Percentiles rank a stretch among this genome's conserved stretches.
Evolutionary conservation across 1,284 basidiomycete genomes (phyloP).

Genomic region (Limonomyces culmigenus): DNA sequence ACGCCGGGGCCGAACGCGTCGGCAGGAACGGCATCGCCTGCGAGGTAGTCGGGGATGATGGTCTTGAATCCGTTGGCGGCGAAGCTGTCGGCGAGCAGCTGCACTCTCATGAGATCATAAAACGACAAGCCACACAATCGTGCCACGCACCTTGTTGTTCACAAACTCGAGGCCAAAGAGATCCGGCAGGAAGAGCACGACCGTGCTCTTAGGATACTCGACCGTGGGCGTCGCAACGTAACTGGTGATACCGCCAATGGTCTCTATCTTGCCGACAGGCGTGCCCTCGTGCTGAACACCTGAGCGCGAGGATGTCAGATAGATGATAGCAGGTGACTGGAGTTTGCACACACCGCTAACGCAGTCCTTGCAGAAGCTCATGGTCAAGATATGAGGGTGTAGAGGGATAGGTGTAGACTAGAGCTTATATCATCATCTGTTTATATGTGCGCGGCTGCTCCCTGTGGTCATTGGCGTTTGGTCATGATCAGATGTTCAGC

Average conservation of each 20-base stretch:
- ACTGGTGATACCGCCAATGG: conserved; percentile 27
- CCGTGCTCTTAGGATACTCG: conserved; percentile 38
- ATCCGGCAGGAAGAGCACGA: conserved; percentile 40
- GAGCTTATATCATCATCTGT: too few species aligned
- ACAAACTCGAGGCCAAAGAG: conserved; percentile 43
- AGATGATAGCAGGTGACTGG: background rate
- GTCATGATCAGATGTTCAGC: too few species aligned
- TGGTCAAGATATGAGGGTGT: too few species aligned
- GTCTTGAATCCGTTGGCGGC: conserved; percentile 57
- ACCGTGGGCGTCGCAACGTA: conserved; percentile 32
- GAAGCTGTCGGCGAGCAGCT: conserved; percentile 59
- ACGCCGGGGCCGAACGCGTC: conserved; percentile 11
- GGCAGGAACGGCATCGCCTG: conserved; percentile 34
- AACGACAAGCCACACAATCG: conserved; percentile 2
- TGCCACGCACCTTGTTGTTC: conserved; percentile 24
- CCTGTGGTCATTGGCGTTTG: too few species aligned
- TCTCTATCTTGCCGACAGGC: conserved; percentile 25
- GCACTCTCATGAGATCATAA: conserved; percentile 1
- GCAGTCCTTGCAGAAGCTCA: conserved; percentile 39
- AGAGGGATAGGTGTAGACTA: too few species aligned
- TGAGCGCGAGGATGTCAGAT: conserved; percentile 8
- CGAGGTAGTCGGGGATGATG: conserved; percentile 39
- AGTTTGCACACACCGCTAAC: conserved; percentile 18
- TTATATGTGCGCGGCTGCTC: too few species aligned
- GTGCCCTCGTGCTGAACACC: conserved; percentile 41